phyloP scores from a whole-genome alignment of 1,139 yeast species.

The Scheffersomyces quercinus region DNA sequence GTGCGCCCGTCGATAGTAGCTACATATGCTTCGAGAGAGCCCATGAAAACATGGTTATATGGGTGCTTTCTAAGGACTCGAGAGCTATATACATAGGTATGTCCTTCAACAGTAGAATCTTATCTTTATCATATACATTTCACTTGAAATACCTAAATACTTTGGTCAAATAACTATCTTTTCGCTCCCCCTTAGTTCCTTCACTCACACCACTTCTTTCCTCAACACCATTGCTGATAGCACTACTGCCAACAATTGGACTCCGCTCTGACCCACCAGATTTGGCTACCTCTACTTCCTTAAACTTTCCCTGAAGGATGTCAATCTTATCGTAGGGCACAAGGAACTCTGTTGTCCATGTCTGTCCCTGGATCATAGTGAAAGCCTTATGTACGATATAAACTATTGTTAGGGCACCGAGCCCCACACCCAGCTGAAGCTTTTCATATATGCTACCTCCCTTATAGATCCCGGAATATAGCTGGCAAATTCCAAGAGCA shows the following conservation, averaged over 20 bases:
- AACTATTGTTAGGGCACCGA: background rate
- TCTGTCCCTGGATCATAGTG: background rate
- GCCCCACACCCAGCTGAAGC: background rate
- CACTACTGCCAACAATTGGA: no score
- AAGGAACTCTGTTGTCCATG: background rate
- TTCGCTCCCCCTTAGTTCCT: background rate
- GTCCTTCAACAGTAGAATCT: no score
- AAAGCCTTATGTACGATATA: background rate
- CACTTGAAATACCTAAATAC: no score
- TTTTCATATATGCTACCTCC: background rate
- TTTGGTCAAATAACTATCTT: background rate
- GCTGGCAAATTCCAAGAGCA: slow-evolving; percentile 1
- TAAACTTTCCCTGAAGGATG: slow-evolving; percentile 1
- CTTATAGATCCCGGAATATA: slow-evolving; percentile 1
- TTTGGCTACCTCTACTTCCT: background rate
- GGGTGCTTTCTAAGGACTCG: no score
- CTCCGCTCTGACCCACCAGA: no score
- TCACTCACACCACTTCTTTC: slow-evolving; percentile 1
- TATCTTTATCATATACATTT: background rate
- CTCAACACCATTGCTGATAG: background rate
- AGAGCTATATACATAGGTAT: no score
- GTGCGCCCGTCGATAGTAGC: no score
- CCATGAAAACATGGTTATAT: no score
- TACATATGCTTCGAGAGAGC: no score
- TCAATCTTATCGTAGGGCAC: background rate